A percentile compares a stretch with the other conserved stretches of the same genome.
phyloP scores from a whole-genome alignment of 163 green algal species.

The Scenedesmus sp. region DNA sequence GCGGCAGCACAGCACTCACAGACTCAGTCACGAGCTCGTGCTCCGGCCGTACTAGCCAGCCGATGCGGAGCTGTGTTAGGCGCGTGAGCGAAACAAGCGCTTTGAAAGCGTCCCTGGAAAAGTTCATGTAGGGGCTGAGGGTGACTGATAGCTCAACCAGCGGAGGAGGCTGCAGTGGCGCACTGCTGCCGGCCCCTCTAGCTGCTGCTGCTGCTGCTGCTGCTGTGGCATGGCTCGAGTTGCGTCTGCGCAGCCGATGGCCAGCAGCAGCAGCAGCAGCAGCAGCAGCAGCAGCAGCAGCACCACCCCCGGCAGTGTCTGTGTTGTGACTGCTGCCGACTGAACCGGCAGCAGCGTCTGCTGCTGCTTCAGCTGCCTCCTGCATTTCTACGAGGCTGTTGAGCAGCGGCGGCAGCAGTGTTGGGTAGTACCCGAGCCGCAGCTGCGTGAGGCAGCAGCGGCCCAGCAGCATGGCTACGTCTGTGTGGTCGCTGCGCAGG shows the following conservation, averaged over 20 bases:
- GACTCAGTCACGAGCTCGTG: not conserved
- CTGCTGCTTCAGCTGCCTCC: slow-evolving; percentile 3
- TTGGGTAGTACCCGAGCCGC: slow-evolving; percentile 11
- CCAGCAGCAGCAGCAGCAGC: not conserved
- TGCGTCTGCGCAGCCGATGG: not conserved
- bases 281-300: not conserved
- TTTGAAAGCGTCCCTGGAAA: not conserved
- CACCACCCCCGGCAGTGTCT: not conserved
- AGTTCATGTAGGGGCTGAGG: slow-evolving; percentile 2
- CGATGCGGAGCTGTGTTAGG: not conserved
- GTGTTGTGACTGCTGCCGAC: not conserved
- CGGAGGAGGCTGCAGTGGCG: not conserved
- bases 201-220: not conserved
- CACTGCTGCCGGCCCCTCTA: not conserved
- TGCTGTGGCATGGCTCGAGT: not conserved
- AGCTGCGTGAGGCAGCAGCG: not conserved
- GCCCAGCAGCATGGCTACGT: slow-evolving; percentile 8
- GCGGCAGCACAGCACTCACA: slow-evolving; percentile 12
- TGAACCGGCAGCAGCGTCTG: not conserved
- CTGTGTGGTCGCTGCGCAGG: not conserved
- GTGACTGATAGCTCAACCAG: not conserved
- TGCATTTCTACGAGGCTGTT: slow-evolving; percentile 1
- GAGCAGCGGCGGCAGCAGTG: slow-evolving; percentile 5
- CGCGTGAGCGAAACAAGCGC: not conserved
- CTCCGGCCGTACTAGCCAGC: slow-evolving; percentile 15